Base-by-base conservation (phyloP, 768 basidiomycete species). In the Fistulinella prunicolor region DNA sequence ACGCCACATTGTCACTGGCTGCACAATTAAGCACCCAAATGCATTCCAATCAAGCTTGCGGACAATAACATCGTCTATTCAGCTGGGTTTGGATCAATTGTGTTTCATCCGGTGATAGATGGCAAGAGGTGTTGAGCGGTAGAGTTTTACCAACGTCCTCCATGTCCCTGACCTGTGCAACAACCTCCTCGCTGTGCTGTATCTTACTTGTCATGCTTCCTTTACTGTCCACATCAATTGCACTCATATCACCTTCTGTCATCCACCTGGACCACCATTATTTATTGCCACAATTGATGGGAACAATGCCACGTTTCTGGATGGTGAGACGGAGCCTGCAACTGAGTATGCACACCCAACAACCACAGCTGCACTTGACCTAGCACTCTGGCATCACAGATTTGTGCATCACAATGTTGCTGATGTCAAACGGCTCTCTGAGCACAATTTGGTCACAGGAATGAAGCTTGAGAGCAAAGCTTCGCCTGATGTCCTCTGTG, bases 301-400 rank as follows among this genome's bases (percentile, higher is more conserved):
- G n/a, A 29, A 53, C 49, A 49, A 55, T 32, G 51, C 56, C 5
- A 55, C 50, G 2, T 53, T 66, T 24, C 36, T 65, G 14, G 60
- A 64, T 22, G 53, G 60, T 1, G 17, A 3, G 1, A 60, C 58
- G 14, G 38, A 45, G 17, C 26, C 47, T n/a, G 8, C 49, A 1
- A 40, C 12, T 1, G 42, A 54, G 9, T 47, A 20, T 49, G 57
- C 30, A 9, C 48, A 1, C n/a, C n/a, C n/a, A n/a, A n/a, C n/a
- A n/a, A n/a, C n/a, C n/a, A n/a, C n/a, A n/a, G n/a, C n/a, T n/a
- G n/a, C 50, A n/a, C 50, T 57, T 0, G 43, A 59, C 9, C n/a
- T 55, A 6, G 34, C 50, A 0, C 53, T 67, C n/a, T 64, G 55
- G 58, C 57, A 65, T 51, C 30, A 32, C 30, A 32, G 30, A 32